Evolutionary conservation across 2,329 filamentous ascomycete species (phyloP).

Genomic region (Endocalyx cinctus): DNA sequence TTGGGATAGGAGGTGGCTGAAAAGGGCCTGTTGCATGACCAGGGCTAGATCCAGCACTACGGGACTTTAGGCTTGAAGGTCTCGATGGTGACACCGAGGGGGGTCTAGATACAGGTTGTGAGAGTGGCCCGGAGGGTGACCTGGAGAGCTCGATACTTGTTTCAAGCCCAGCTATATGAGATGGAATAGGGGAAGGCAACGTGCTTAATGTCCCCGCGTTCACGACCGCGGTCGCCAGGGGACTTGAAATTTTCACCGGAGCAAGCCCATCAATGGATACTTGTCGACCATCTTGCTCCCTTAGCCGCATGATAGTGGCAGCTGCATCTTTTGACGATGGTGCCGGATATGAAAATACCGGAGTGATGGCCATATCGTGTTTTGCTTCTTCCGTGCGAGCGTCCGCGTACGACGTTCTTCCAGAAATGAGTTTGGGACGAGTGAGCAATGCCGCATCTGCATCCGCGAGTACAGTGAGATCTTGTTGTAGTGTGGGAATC

Average conservation of each 20-base stretch:
- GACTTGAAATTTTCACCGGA: constrained; percentile 23
- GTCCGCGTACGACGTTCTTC: constrained; percentile 29
- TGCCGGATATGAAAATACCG: constrained; percentile 27
- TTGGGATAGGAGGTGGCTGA: constrained; percentile 23
- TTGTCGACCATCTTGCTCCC: constrained; percentile 18
- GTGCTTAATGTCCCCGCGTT: constrained; percentile 10
- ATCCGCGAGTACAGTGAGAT: constrained; percentile 23
- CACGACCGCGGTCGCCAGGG: constrained; percentile 15
- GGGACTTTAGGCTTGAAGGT: constrained; percentile 7
- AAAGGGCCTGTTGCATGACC: constrained; percentile 20
- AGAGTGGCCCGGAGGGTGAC: constrained; percentile 12
- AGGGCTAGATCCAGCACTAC: constrained; percentile 22
- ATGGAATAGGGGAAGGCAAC: constrained; percentile 6
- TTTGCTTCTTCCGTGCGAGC: constrained; percentile 22
- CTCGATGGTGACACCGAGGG: constrained; percentile 4
- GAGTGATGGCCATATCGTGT: constrained; percentile 21
- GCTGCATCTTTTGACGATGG: constrained; percentile 29
- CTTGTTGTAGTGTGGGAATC: constrained; percentile 26
- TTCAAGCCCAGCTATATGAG: constrained; percentile 5
- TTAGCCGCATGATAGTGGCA: constrained; percentile 27
- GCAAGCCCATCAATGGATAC: constrained; percentile 23
- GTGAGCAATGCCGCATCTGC: constrained; percentile 15
- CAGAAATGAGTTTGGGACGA: constrained; percentile 27
- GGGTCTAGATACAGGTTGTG: constrained; percentile 4
- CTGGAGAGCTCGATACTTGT: constrained; percentile 1